These are phyloP conservation scores for Phytopythium kandeliae DNA, from an alignment of 352 stramenopile genomes.

Conservation along the genomic window DNA sequence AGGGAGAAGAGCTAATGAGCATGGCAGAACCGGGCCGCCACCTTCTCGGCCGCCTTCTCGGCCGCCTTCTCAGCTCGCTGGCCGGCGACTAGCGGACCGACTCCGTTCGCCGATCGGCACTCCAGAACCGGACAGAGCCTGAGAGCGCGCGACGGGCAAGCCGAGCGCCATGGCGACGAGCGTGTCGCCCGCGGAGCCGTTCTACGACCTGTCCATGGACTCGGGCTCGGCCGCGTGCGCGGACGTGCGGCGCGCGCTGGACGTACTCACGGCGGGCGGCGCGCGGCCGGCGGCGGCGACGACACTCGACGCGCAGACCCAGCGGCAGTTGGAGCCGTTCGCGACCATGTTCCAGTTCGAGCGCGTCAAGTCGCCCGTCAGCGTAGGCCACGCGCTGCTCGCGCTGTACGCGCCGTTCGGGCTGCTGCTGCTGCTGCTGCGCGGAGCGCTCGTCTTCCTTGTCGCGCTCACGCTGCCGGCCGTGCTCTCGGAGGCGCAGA, in stretches of 20 bases:
- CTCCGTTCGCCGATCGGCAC: too few relatives aligned
- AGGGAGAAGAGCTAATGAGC: too few relatives aligned
- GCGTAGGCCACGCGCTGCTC: slow-evolving; percentile 34
- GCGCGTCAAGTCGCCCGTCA: slow-evolving; percentile 46
- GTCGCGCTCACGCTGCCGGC: slow-evolving; percentile 37
- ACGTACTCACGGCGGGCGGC: slow-evolving; percentile 21
- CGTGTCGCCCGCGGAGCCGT: slow-evolving; percentile 12
- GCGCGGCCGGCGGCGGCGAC: slow-evolving; percentile 5
- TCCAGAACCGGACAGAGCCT: too few relatives aligned
- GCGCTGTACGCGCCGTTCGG: slow-evolving; percentile 57
- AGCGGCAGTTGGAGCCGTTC: slow-evolving; percentile 33
- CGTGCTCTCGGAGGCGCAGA: slow-evolving; percentile 37
- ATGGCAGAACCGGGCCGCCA: too few relatives aligned
- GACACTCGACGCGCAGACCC: slow-evolving; percentile 18
- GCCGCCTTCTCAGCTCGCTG: too few relatives aligned
- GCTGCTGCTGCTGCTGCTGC: slow-evolving; percentile 36
- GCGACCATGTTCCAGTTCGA: slow-evolving; percentile 67
- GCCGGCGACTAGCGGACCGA: too few relatives aligned
- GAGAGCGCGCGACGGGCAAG: background rate
- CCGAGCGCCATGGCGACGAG: background rate
- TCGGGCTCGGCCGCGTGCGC: slow-evolving; percentile 13
- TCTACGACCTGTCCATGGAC: slow-evolving; percentile 31
- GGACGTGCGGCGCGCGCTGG: slow-evolving; percentile 21
- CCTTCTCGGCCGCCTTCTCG: too few relatives aligned
- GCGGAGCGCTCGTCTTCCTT: slow-evolving; percentile 27